Conservation (phyloP, 495 filamentous ascomycete species). For the Platismatia glauca region DNA sequence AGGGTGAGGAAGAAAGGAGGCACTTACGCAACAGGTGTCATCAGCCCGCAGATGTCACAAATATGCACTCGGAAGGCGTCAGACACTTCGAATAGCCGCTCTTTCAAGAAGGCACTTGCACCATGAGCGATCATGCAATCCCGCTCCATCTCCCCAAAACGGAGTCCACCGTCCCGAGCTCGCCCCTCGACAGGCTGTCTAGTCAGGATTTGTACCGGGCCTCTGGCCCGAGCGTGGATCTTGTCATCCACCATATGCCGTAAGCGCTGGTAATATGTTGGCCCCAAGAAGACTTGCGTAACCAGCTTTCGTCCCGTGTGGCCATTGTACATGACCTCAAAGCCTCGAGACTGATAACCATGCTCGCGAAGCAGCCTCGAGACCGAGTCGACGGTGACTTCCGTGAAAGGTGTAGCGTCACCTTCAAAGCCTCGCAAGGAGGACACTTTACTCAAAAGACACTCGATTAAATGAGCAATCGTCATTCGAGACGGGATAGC, state of each 20-base stretch:
- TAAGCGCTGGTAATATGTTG: slow-evolving; percentile 97
- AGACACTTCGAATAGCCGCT: slow-evolving; percentile 91
- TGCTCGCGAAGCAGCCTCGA: slow-evolving; percentile 80
- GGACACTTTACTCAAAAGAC: slow-evolving; percentile 89
- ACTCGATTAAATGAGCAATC: slow-evolving; percentile 99
- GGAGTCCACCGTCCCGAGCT: slow-evolving; percentile 92
- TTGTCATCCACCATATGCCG: slow-evolving; percentile 99
- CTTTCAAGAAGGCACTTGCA: slow-evolving; percentile 91
- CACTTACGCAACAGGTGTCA: slow-evolving; percentile 98
- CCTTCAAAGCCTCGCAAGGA: slow-evolving; percentile 86
- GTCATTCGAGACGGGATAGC: slow-evolving; percentile 99
- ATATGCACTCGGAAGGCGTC: slow-evolving; percentile 98
- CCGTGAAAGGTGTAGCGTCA: slow-evolving; percentile 96
- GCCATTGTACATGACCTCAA: slow-evolving; percentile 98
- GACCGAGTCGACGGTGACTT: slow-evolving; percentile 92
- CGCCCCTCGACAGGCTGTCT: slow-evolving; percentile 97
- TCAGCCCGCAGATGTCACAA: slow-evolving; percentile 96
- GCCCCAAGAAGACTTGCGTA: slow-evolving; percentile 92
- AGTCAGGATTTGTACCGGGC: slow-evolving; percentile 94
- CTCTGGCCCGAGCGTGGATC: slow-evolving; percentile 93
- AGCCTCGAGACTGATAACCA: slow-evolving; percentile 93
- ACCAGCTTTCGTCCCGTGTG: slow-evolving; percentile 89
- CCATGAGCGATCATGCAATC: slow-evolving; percentile 99
- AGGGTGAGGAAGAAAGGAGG: background rate
- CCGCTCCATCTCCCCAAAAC: slow-evolving; percentile 99